phyloP scores from a whole-genome alignment of 23 red algal species.

The Cyanidioschyzon merolae region DNA sequence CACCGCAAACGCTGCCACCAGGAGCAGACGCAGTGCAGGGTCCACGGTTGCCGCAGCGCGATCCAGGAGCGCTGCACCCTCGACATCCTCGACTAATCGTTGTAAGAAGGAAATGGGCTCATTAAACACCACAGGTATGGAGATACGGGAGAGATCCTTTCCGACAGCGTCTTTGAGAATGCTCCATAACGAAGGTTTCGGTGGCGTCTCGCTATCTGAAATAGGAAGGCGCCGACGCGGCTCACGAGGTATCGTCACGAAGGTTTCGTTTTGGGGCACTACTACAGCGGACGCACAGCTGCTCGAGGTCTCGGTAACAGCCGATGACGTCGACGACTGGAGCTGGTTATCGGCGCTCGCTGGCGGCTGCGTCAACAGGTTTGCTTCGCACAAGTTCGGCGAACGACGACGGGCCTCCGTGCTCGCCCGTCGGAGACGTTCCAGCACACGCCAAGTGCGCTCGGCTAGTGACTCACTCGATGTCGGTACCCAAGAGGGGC shows the following conservation, averaged over 20 bases:
- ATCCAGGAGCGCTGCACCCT: constrained; percentile 65
- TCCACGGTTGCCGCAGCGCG: constrained; percentile 30
- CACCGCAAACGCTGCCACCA: constrained; percentile 58
- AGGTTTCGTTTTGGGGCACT: not conserved
- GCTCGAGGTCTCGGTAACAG: not conserved
- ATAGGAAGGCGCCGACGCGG: constrained; percentile 4
- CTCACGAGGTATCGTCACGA: not conserved
- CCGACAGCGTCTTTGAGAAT: constrained; percentile 65
- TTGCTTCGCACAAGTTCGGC: not conserved
- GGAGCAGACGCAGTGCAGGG: constrained; percentile 30
- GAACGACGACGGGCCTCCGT: not conserved
- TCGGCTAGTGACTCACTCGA: not conserved
- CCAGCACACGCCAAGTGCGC: not conserved
- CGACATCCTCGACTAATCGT: constrained; percentile 73
- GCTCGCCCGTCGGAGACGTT: not conserved
- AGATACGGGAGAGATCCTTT: constrained; percentile 74
- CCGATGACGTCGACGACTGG: not conserved
- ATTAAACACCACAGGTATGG: constrained; percentile 83
- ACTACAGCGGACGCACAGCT: not conserved
- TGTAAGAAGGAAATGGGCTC: constrained; percentile 93
- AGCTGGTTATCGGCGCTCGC: not conserved
- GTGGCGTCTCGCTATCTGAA: constrained; percentile 16
- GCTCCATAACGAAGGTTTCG: constrained; percentile 50
- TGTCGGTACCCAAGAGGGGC: not conserved
- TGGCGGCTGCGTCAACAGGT: not conserved